phyloP scores from a whole-genome alignment of 352 stramenopile species.

The Peronospora destructor region DNA sequence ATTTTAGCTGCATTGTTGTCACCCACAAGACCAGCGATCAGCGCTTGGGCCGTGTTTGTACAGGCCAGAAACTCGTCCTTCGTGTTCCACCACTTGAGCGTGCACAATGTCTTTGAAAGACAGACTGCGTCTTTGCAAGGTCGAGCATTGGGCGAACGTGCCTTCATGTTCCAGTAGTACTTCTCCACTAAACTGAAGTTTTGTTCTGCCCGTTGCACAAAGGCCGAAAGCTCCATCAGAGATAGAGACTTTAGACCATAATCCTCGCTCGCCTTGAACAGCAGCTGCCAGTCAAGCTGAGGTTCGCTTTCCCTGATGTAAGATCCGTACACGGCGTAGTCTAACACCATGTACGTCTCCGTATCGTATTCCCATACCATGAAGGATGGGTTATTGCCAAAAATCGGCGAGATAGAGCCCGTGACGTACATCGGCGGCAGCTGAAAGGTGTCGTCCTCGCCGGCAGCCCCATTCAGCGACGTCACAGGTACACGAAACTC shows the following conservation, averaged over 20 bases:
- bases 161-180: slow-evolving; percentile 86
- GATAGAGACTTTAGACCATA: slow-evolving; percentile 58
- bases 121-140: slow-evolving; percentile 43
- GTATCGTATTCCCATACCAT: slow-evolving; percentile 80
- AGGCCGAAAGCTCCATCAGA: slow-evolving; percentile 30
- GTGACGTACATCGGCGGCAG: slow-evolving; percentile 78
- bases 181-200: slow-evolving; percentile 50
- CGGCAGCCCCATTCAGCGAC: slow-evolving; percentile 14
- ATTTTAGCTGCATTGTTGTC: slow-evolving; percentile 1
- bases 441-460: slow-evolving; percentile 19
- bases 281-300: slow-evolving; percentile 49
- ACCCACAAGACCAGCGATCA: slow-evolving; percentile 1
- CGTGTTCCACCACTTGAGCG: slow-evolving; percentile 81
- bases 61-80: slow-evolving; percentile 62
- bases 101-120: slow-evolving; percentile 62
- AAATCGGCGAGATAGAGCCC: slow-evolving; percentile 85
- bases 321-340: slow-evolving; percentile 73
- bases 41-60: slow-evolving; percentile 28
- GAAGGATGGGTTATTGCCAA: slow-evolving; percentile 90
- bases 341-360: slow-evolving; percentile 66
- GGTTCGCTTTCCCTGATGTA: slow-evolving; percentile 50
- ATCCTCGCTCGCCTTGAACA: slow-evolving; percentile 49
- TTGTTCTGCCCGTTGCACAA: slow-evolving; percentile 41
- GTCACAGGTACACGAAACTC: slow-evolving; percentile 79
- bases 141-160: slow-evolving; percentile 41